Percentiles rank a stretch among this genome's conserved stretches.
Conservation (phyloP, 75 land plant genomes). For the Picea glauca region DNA sequence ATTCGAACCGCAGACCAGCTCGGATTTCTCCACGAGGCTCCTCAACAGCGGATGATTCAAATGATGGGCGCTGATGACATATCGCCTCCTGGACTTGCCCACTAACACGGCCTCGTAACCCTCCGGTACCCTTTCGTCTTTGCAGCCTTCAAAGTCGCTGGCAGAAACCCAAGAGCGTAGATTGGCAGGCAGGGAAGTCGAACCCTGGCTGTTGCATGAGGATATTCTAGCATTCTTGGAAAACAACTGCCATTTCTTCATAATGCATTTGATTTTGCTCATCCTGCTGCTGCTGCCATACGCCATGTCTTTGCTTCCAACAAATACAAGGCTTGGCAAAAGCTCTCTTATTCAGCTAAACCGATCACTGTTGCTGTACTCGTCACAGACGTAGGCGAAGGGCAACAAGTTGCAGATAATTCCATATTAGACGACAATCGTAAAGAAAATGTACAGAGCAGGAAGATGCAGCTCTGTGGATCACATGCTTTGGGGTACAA, state of each 20-base stretch:
- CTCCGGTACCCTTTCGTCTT: background rate
- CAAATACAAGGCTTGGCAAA: no score
- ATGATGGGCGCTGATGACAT: conserved; percentile 35
- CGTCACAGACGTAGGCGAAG: no score
- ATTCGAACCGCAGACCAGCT: background rate
- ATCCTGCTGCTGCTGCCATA: background rate
- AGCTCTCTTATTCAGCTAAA: no score
- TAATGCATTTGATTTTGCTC: background rate
- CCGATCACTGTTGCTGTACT: no score
- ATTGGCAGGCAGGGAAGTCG: background rate
- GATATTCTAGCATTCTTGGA: background rate
- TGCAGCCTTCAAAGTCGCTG: background rate
- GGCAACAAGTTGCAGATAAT: no score
- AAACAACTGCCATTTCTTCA: conserved; percentile 5
- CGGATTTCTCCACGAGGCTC: conserved; percentile 27
- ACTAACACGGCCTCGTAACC: conserved; percentile 23
- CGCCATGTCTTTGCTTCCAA: no score
- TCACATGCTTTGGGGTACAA: no score
- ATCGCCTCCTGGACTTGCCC: conserved; percentile 42
- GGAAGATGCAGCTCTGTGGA: no score
- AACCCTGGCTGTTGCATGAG: background rate
- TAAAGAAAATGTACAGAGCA: no score
- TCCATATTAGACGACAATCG: no score
- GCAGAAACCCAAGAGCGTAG: background rate
- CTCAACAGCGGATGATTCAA: conserved; percentile 40